phyloP scores from a whole-genome alignment of 805 yeast genomes.

The Monosporozyma unispora region DNA sequence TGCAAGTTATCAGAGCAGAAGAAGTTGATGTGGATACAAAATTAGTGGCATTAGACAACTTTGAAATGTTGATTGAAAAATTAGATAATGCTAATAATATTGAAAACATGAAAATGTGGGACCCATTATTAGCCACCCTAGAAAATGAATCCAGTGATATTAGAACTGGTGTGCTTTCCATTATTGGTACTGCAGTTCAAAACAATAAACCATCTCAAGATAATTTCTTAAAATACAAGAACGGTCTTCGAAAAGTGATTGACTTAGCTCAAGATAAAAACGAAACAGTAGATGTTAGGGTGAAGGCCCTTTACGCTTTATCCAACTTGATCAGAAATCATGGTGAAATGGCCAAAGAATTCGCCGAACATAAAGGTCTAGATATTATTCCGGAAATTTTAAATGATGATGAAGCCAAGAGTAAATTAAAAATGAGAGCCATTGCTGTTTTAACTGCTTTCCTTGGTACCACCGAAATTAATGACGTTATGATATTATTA shows the following conservation, averaged over 20 bases:
- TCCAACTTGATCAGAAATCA: constrained; percentile 68
- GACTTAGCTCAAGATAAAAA: constrained; percentile 29
- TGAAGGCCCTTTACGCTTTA: constrained; percentile 71
- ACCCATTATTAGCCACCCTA: constrained; percentile 48
- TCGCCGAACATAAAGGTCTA: constrained; percentile 59
- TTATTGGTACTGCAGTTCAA: constrained; percentile 87
- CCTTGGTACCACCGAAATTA: constrained; percentile 42
- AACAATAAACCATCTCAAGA: constrained; percentile 73
- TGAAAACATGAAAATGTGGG: constrained; percentile 78
- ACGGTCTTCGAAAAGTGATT: constrained; percentile 41
- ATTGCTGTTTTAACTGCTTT: constrained; percentile 53
- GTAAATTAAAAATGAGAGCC: constrained; percentile 43
- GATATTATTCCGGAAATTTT: constrained; percentile 33
- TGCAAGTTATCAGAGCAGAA: constrained; percentile 47
- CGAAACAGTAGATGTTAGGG: constrained; percentile 32
- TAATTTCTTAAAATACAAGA: constrained; percentile 45
- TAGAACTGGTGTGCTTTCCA: constrained; percentile 54
- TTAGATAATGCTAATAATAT: constrained; percentile 91
- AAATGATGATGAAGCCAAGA: constrained; percentile 14
- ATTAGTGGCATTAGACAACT: constrained; percentile 74
- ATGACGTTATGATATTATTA: constrained; percentile 29
- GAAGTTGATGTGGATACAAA: constrained; percentile 56
- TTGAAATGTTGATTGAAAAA: constrained; percentile 89
- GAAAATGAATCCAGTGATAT: constrained; percentile 37
- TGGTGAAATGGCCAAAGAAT: constrained; percentile 43